These are phyloP conservation scores for Tremella mesenterica DNA, from an alignment of 768 basidiomycete genomes.

Conservation along the genomic window DNA sequence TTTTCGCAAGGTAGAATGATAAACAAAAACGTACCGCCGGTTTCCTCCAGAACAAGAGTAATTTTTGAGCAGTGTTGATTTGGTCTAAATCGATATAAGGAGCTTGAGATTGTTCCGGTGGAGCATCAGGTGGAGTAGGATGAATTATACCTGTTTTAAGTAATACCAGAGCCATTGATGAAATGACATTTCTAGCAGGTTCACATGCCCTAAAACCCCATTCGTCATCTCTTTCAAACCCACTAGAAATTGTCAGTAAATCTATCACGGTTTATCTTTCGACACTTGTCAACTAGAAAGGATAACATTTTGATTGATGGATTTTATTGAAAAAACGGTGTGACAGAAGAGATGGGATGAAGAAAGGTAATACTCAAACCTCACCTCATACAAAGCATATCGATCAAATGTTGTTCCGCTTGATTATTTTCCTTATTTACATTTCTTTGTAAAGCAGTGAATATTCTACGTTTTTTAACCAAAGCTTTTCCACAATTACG, in stretches of 20 bases:
- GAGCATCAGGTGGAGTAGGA: slow-evolving; percentile 24
- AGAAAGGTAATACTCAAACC: too few species aligned
- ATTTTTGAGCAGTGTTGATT: slow-evolving; percentile 95
- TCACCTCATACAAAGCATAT: slow-evolving; percentile 99
- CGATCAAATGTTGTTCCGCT: slow-evolving; percentile 97
- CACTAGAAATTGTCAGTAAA: slow-evolving; percentile 50
- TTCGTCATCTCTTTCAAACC: slow-evolving; percentile 92
- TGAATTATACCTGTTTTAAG: slow-evolving; percentile 95
- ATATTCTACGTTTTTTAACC: slow-evolving; percentile 83
- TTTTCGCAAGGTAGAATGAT: neutral
- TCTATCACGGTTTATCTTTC: neutral
- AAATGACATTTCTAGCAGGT: slow-evolving; percentile 92
- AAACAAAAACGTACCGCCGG: slow-evolving; percentile 68
- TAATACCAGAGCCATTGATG: slow-evolving; percentile 91
- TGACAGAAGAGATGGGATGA: neutral
- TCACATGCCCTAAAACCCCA: slow-evolving; percentile 97
- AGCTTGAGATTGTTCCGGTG: slow-evolving; percentile 32
- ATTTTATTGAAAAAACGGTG: too few species aligned
- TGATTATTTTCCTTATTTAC: slow-evolving; percentile 99
- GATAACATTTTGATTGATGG: neutral
- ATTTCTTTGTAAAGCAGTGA: slow-evolving; percentile 94
- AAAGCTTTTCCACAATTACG: slow-evolving; percentile 76
- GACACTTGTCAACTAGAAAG: neutral
- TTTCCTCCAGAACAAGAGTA: slow-evolving; percentile 96
- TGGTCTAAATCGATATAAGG: slow-evolving; percentile 82